Evolutionary conservation across 2,329 filamentous ascomycete genomes (phyloP).

Genomic region (Aureobasidium vineae): DNA sequence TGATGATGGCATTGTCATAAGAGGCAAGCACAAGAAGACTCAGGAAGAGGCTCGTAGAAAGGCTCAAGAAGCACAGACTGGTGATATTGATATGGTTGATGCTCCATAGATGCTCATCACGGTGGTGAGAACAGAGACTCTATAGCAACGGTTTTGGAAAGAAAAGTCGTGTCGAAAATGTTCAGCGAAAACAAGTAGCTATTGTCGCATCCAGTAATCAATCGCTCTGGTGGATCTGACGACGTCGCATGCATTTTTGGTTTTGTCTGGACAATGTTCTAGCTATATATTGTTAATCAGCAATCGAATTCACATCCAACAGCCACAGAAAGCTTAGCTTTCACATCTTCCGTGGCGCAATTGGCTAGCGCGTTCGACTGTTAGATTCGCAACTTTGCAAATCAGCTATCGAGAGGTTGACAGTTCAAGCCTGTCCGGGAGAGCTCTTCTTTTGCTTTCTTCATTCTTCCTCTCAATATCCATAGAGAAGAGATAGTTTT

Average conservation of each 20-base stretch:
- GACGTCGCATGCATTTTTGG: too few species aligned
- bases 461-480: neutral
- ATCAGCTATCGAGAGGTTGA: conserved; percentile 10
- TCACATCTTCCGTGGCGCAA: conserved; percentile 15
- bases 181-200: too few species aligned
- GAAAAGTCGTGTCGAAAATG: too few species aligned
- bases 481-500: neutral
- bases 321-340: conserved; percentile 11
- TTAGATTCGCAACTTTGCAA: neutral
- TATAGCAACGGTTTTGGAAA: too few species aligned
- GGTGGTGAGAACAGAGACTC: too few species aligned
- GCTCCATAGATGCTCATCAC: neutral
- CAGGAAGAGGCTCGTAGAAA: neutral
- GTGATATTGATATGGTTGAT: neutral
- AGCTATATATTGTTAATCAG: neutral
- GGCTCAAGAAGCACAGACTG: neutral
- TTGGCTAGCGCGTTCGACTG: conserved; percentile 16
- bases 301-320: neutral
- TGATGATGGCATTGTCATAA: neutral
- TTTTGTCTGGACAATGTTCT: too few species aligned
- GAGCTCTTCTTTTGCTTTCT: neutral
- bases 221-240: too few species aligned
- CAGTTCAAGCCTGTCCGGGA: conserved; percentile 16
- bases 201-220: too few species aligned
- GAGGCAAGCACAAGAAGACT: neutral